A percentile compares a stretch with the other conserved stretches of the same genome.
These are phyloP conservation scores for Smallanthus sonchifolius DNA, from an alignment of 129 eudicot species.

Conservation along the genomic window DNA sequence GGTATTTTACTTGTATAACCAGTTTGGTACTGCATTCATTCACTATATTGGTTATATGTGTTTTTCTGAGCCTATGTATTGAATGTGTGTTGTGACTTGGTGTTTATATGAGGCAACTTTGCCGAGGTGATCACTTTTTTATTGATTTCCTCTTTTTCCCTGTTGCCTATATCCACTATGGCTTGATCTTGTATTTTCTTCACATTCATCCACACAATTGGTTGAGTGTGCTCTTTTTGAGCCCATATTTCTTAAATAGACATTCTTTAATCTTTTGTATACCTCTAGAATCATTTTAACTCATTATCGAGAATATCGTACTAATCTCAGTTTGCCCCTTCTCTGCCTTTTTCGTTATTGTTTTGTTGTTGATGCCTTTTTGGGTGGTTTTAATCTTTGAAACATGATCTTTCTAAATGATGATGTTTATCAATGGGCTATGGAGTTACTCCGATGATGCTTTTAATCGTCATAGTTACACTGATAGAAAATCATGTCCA, in stretches of 20 bases:
- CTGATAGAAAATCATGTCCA: constrained; percentile 40
- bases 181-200: neutral
- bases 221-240: constrained; percentile 12
- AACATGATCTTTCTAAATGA: constrained; percentile 33
- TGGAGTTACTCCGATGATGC: constrained; percentile 42
- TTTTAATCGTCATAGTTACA: constrained; percentile 51
- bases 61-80: neutral
- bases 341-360: neutral
- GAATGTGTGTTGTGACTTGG: neutral
- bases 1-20: neutral
- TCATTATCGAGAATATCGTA: too few relatives aligned
- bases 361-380: neutral
- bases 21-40: neutral
- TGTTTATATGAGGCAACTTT: neutral
- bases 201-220: constrained; percentile 14
- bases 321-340: neutral
- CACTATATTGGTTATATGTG: neutral
- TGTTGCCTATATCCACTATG: constrained; percentile 1
- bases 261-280: neutral
- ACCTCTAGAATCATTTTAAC: neutral
- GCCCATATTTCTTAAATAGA: constrained; percentile 16
- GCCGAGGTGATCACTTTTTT: constrained; percentile 3
- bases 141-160: constrained; percentile 5
- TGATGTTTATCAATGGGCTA: constrained; percentile 13
- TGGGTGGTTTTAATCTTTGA: neutral